Evolutionary conservation across 2,329 filamentous ascomycete species (phyloP), one percentile per base, ranked within the genome.

Genomic region (Colletotrichum kahawae): DNA sequence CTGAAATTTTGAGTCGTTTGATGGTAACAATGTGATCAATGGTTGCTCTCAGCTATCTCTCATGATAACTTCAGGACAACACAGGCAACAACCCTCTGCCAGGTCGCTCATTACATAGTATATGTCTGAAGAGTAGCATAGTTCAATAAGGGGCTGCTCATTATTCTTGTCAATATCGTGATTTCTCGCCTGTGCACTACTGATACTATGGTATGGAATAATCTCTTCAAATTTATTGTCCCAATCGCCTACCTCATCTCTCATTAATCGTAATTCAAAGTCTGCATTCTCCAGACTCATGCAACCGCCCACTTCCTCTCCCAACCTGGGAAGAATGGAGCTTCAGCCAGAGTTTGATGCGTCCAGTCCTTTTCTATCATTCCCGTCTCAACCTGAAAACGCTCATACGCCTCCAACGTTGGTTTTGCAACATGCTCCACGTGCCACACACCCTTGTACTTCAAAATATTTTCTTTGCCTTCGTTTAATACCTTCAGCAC

Each of bases 381-480:
- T 0, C 93, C 93, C 12, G 86, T 88, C 63, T 90, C 88, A 12
- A 91, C 84, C 84, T 98, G 95, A 82, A 94, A 93, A 60, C 83
- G 85, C 56, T 90, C 90, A 85, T 90, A 97, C 77, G 85, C 81
- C 78, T 92, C 89, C 75, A 97, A 79, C 0, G 88, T 87, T 0
- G 94, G 93, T 64, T 95, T 85, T 0, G 92, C 90, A 0, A 95
- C 89, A 83, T 95, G 93, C 82, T 96, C 92, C 2, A 93, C 92
- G 83, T 96, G 94, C 92, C 93, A 95, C 0, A 93, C 94, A n/a
- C 89, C 91, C 85, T 97, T 97, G 80, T 97, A 97, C 78, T 93
- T 89, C 92, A 96, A 92, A 12, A 96, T 79, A 51, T 83, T 91
- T 80, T 88, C 88, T 83, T 95, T 95, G 0, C 81, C 94, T 34